Evolutionary conservation across 306 rosid genomes (phyloP), one percentile per base, ranked within the genome.

Genomic region (Trifolium subterraneum): DNA sequence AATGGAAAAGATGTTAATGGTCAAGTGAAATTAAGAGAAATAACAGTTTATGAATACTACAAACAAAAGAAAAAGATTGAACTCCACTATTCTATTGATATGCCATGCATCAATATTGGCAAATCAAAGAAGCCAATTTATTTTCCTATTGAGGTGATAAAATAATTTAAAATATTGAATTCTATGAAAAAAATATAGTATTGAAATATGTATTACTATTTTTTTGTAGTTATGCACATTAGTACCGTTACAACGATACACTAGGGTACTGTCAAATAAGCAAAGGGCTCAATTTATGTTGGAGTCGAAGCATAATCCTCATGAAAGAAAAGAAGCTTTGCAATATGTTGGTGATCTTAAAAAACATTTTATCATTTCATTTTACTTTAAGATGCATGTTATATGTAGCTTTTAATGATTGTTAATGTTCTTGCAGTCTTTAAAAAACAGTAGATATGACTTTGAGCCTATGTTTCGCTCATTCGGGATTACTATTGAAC

Each of bases 31-130:
- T 20, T 50, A 23, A 78, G 5, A n/a, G 90, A 87, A 50, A 25
- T 77, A 6, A 77, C 88, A 0, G 81, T 87, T 45, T 42, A 39
- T 79, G 79, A 84, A 0, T 87, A 84, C 78, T 82, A 19, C 45
- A 66, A 25, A 22, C 13, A 3, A 15, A 16, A 55, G 20, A 87
- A 79, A 18, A 15, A 50, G 4, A 70, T 87, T 36, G 16, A 8
- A 8, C 36, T 84, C 72, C 41, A 1, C 0, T 4, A 25, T 18
- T 82, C 90, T 39, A 82, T 81, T 70, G 78, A 87, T 69, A 33
- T 84, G 1, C 88, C 85, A 55, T 87, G 91, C 77, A 82, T 87
- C 71, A 82, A 84, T 71, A 79, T 84, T 56, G 91, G 88, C 22
- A 84, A 82, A 71, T 80, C 87, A 56, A 77, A 82, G 64, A 79